Base-by-base conservation (phyloP, 148 eudicot species). In the Simmondsia chinensis region DNA sequence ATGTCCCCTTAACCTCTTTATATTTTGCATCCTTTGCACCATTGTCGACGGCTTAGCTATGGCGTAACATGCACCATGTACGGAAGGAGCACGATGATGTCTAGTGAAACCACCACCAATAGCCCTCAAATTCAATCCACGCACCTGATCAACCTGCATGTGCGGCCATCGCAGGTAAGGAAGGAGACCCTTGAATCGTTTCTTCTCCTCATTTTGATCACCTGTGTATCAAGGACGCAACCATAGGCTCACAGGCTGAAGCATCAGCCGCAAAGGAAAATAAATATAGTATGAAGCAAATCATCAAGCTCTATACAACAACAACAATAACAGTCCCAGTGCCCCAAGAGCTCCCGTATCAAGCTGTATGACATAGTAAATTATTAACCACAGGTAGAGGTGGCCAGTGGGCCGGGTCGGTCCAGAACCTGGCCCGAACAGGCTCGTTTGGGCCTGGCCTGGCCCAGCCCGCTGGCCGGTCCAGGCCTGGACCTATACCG, bases 11-110 rank as follows among this genome's bases (percentile, higher is more conserved):
- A 93, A 56, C 69, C 69, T 86, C 70, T 75, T 91, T 48, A 64
- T 71, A 69, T 82, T 79, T 77, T 93, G 89, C 96, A 93, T 85
- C 77, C 83, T 93, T 57, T 80, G 89, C 41, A 86, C 84, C 96
- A 93, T 74, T 33, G 83, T 74, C 33, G 81, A 79, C 27, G 99
- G 96, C 68, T 82, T 93, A 15, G 94, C 96, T 38, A 86, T 71
- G 61, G 99, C 82, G 72, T 86, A 66, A 66, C 89, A 77, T 26
- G 99, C 77, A 53, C 77, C 75, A 51, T 74, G 94, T 37, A 82
- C 61, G 10, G 97, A 82, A 59, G 99, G 80, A 31, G 96, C 83
- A 32, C 99, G 96, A 59, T 86, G 86, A 56, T 82, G 94, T 63
- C 87, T 78, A 4, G 81, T 39, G 58, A 91, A 93, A 60, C 97